phyloP scores from a whole-genome alignment of 2,329 filamentous ascomycete genomes.

The Xylaria sp. region DNA sequence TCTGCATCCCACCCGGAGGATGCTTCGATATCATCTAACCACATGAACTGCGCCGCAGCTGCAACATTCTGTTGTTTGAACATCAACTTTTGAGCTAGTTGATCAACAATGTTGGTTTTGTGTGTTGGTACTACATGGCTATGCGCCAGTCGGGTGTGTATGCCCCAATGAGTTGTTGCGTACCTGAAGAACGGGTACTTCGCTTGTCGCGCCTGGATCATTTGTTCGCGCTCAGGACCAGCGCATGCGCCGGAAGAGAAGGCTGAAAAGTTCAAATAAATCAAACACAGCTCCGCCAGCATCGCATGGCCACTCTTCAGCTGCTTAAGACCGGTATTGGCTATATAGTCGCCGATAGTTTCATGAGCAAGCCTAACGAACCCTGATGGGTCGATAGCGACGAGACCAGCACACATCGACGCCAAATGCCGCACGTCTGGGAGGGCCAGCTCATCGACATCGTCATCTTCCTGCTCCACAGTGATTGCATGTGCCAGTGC shows the following conservation, averaged over 20 bases:
- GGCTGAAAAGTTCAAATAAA: not conserved
- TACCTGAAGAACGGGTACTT: not conserved
- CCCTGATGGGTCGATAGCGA: not conserved
- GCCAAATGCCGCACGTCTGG: not conserved
- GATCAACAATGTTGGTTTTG: not conserved
- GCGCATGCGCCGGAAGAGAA: not conserved
- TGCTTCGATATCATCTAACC: not conserved
- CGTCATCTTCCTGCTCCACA: not conserved
- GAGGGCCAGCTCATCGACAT: not conserved
- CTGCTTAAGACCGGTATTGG: not conserved
- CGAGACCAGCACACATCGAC: not conserved
- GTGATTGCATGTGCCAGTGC: not conserved
- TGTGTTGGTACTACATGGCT: not conserved
- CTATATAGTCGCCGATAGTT: conserved; percentile 1
- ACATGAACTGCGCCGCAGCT: conserved; percentile 1
- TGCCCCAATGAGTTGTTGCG: not conserved
- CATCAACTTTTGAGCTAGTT: not conserved
- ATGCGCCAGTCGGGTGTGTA: not conserved
- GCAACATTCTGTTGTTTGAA: not conserved
- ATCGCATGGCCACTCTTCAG: conserved; percentile 4
- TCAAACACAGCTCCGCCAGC: not conserved
- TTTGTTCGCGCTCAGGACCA: not conserved
- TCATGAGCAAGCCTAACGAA: not conserved
- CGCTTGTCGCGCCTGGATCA: not conserved
- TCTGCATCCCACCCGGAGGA: not conserved